phyloP scores from a whole-genome alignment of 352 stramenopile genomes.

The Globisporangium nodosum region DNA sequence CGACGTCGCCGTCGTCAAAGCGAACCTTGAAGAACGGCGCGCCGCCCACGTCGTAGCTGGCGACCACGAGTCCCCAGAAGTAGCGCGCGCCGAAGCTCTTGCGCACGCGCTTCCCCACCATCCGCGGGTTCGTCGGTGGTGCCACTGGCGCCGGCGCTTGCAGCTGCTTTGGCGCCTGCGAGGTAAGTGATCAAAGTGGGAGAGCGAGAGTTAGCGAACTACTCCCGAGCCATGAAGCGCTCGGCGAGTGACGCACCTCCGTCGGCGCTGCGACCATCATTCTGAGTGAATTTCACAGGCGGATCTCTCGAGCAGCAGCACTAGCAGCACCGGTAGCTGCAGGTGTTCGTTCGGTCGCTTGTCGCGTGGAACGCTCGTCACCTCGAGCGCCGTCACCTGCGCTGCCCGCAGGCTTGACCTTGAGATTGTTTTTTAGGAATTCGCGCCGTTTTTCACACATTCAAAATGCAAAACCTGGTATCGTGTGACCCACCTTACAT shows the following conservation, averaged over 20 bases:
- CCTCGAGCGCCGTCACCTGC: no score
- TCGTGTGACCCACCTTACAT: no score
- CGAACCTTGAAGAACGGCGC: slow-evolving; percentile 72
- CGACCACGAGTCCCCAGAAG: slow-evolving; percentile 61
- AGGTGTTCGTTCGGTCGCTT: no score
- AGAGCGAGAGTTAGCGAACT: no score
- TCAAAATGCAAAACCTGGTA: no score
- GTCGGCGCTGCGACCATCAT: background rate
- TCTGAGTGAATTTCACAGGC: background rate
- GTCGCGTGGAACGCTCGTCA: no score
- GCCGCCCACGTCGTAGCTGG: slow-evolving; percentile 42
- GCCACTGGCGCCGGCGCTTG: background rate
- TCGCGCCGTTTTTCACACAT: no score
- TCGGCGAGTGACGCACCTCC: background rate
- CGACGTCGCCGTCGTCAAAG: slow-evolving; percentile 80
- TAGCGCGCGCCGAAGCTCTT: slow-evolving; percentile 61
- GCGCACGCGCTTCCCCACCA: slow-evolving; percentile 40
- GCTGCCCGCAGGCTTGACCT: no score
- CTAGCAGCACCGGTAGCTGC: no score
- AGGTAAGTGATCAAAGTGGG: no score
- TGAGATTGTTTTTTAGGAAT: no score
- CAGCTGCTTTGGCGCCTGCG: background rate
- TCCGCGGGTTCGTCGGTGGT: slow-evolving; percentile 2
- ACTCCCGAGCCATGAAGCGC: no score
- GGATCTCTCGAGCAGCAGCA: background rate